phyloP scores from a whole-genome alignment of 345 rosid genomes.

The Eucalyptus erythrocorys region DNA sequence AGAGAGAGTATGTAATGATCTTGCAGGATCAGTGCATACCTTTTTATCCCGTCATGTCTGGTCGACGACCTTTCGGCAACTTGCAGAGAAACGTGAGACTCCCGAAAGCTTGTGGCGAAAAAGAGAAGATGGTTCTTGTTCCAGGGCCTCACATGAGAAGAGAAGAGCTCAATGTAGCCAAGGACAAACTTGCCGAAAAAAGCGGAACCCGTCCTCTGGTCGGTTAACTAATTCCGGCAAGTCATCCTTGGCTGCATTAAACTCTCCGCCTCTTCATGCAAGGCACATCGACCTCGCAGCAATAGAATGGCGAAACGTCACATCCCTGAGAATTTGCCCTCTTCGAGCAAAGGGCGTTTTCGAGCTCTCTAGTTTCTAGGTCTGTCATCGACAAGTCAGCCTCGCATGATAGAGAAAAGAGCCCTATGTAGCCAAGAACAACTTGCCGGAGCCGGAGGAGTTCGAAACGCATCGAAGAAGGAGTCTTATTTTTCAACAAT shows the following conservation, averaged over 20 bases:
- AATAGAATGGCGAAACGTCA: too few relatives aligned
- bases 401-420: background rate
- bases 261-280: constrained; percentile 8
- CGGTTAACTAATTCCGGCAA: background rate
- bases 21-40: background rate
- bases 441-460: background rate
- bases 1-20: background rate
- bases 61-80: background rate
- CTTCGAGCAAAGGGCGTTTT: too few relatives aligned
- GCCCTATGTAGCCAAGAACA: background rate
- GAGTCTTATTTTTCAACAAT: background rate
- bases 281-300: background rate
- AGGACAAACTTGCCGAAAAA: constrained; percentile 9
- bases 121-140: background rate
- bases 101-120: background rate
- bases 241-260: constrained; percentile 16
- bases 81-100: background rate
- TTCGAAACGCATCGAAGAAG: background rate
- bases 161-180: constrained; percentile 11
- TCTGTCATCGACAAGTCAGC: background rate
- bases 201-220: background rate
- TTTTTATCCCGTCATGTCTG: background rate
- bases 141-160: constrained; percentile 6
- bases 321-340: background rate
- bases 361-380: background rate